Percentiles rank a stretch among this genome's conserved stretches.
Conservation (phyloP, 306 rosid species). For the Acmispon strigosus region DNA sequence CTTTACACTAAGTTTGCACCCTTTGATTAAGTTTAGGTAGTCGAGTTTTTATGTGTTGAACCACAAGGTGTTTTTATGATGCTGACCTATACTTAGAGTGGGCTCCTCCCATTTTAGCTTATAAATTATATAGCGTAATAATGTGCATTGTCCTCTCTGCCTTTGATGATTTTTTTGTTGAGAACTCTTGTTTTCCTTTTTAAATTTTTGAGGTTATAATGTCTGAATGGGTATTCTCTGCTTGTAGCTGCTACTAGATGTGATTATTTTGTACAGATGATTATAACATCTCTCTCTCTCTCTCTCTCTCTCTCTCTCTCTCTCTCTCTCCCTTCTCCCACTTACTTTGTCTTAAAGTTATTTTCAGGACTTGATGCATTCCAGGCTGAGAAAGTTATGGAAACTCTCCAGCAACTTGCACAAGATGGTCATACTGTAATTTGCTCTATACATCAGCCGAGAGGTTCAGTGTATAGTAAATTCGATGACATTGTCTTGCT, state of each 20-base stretch:
- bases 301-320: not conserved
- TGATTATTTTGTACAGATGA: not conserved
- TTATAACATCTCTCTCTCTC: not conserved
- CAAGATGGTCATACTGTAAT: constrained; percentile 91
- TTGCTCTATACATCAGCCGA: constrained; percentile 93
- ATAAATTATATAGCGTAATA: not conserved
- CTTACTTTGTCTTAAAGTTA: constrained; percentile 16
- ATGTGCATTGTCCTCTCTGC: not conserved
- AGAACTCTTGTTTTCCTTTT: not conserved
- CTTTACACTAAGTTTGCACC: not conserved
- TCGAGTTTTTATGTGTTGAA: not conserved
- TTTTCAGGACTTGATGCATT: constrained; percentile 89
- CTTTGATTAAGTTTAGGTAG: not conserved
- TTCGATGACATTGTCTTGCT: constrained; percentile 84
- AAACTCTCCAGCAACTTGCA: constrained; percentile 81
- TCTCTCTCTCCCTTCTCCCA: not conserved
- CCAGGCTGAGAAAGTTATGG: constrained; percentile 95
- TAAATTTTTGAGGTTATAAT: not conserved
- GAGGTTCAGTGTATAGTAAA: constrained; percentile 82
- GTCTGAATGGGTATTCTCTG: constrained; percentile 1
- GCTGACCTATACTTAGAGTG: not conserved
- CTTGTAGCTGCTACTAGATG: not conserved
- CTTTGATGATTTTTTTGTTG: not conserved
- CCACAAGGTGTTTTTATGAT: not conserved
- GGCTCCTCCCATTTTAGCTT: not conserved